Base-by-base conservation (phyloP, 805 yeast genomes). In the Ogataea allantospora region DNA sequence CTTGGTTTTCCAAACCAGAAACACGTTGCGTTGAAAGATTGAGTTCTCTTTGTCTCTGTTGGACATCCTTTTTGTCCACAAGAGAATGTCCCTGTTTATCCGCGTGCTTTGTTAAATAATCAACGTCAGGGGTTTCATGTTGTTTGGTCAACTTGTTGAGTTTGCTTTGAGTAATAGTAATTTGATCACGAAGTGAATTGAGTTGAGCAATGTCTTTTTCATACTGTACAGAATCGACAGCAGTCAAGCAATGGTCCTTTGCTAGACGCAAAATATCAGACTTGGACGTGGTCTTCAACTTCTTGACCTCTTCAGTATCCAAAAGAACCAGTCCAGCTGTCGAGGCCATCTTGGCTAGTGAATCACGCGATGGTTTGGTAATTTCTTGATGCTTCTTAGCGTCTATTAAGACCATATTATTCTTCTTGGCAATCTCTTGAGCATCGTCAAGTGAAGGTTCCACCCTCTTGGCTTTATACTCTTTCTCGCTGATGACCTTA, bases 321-420 rank as follows among this genome's bases (percentile, higher is more conserved):
- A 57, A 14, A 2, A 48, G 39, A 7, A 45, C 34, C 21, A 51
- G 33, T 10, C 60, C 64, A 12, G 42, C 33, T 6, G 35, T 29
- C 4, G 50, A 45, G 0, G 72, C 68, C 33, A 57, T 53, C 12
- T 57, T 57, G 19, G 56, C 45, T n/a, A 71, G 43, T 25, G 55
- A 55, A 0, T 62, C 65, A 4, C 45, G 19, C 2, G 63, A 45
- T 10, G 60, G 58, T 4, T 30, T 27, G 2, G 15, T 19, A 6
- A 49, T 23, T 6, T 31, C 24, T 5, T 24, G 19, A 18, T 44
- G 49, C 9, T 35, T 45, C 3, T 45, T 44, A 3, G 30, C 30
- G 2, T 53, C 39, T n/a, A 58, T 17, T 3, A 50, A 47, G 5
- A 34, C 38, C 12, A 23, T 37, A 12, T 44, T 47, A 10, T 47